A percentile compares a stretch with the other conserved stretches of the same genome.
phyloP scores from a whole-genome alignment of 169 alveolate genomes.

The Babesia divergens region DNA sequence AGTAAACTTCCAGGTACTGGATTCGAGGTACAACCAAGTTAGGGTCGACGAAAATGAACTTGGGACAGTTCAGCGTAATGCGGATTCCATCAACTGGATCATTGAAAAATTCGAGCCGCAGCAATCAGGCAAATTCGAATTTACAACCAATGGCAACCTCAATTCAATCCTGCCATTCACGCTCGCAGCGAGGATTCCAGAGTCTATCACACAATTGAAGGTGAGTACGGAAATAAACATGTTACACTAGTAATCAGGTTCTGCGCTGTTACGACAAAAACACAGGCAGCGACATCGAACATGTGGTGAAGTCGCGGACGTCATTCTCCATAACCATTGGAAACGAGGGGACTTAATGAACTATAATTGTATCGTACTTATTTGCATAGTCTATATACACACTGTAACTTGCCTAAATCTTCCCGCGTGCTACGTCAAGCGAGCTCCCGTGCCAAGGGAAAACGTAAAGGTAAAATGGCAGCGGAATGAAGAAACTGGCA shows the following conservation, averaged over 20 bases:
- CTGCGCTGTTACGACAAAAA: constrained; percentile 51
- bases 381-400: not conserved
- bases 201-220: constrained; percentile 38
- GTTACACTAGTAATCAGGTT: constrained; percentile 12
- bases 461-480: not conserved
- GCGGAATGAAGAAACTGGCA: not conserved
- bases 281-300: constrained; percentile 40
- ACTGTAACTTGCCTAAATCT: not conserved
- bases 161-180: constrained; percentile 61
- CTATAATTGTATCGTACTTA: not conserved
- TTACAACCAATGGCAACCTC: constrained; percentile 45
- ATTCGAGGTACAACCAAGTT: constrained; percentile 43
- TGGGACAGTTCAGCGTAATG: constrained; percentile 34
- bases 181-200: constrained; percentile 31
- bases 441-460: not conserved
- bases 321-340: constrained; percentile 63
- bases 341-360: constrained; percentile 38
- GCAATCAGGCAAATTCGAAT: constrained; percentile 48
- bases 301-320: constrained; percentile 53
- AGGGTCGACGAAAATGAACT: constrained; percentile 37
- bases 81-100: constrained; percentile 58
- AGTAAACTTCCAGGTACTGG: constrained; percentile 46
- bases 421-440: not conserved
- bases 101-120: constrained; percentile 6
- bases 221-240: not conserved